Evolutionary conservation across 2,329 filamentous ascomycete species (phyloP), one percentile per base, ranked within the genome.

Genomic region (Colletotrichum somersetense): DNA sequence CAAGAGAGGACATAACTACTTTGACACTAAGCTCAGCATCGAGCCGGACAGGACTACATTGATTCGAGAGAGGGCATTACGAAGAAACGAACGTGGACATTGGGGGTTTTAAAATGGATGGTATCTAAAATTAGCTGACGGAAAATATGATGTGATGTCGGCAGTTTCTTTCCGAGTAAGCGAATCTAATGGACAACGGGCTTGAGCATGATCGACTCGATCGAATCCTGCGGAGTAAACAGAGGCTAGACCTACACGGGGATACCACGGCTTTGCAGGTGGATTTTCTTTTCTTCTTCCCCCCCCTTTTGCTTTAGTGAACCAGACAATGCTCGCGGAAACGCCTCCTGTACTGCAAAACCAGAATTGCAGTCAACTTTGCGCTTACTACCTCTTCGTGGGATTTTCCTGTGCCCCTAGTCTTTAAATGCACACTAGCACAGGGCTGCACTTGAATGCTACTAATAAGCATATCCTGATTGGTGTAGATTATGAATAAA

Each of bases 401-500:
- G 11, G 8, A 8, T 7, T 23, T 2, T 4, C 20, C 10, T 20
- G 3, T n/a, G 8, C 10, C 12, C 20, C 20, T 1, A 1, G 23
- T 12, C 46, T 11, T 0, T 5, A 12, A n/a, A n/a, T 1, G 20
- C 12, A 48, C 20, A n/a, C 20, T 12, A 12, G 10, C 8, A 23
- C 20, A 38, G 8, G 44, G 46, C n/a, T 10, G 20, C 3, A 5
- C n/a, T 48, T 0, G 10, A 5, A 12, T 23, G 20, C 5, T 23
- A 18, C 1, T 1, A 3, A 11, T 5, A 12, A 23, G 23, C 4
- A 3, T 5, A 10, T 20, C 7, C 7, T 11, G 20, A 6, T 5
- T 11, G 20, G 7, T n/a, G 44, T n/a, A 48, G n/a, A n/a, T 11
- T 18, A 3, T n/a, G 44, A 5, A 12, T 11, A n/a, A 12, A 16